Evolutionary conservation across 805 yeast genomes (phyloP).

Genomic region (Saturnispora galanensis): DNA sequence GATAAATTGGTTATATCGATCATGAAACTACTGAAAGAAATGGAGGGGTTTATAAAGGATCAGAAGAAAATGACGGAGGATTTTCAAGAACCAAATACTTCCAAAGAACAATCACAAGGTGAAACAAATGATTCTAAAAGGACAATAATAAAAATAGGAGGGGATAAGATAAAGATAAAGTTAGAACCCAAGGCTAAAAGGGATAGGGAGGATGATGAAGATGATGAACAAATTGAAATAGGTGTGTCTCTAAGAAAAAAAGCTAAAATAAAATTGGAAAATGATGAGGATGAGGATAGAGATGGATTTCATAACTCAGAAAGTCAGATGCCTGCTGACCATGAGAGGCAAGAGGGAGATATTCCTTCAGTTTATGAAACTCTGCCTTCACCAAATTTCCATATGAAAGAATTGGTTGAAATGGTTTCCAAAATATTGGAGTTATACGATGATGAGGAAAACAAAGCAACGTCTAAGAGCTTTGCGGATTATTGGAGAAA

Average conservation of each 20-base stretch:
- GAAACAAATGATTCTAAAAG: neutral
- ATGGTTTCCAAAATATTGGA: slow-evolving; percentile 16
- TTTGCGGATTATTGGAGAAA: slow-evolving; percentile 51
- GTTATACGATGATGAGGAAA: slow-evolving; percentile 36
- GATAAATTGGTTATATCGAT: neutral
- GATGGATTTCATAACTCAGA: neutral
- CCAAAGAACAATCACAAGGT: neutral
- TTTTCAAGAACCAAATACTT: neutral
- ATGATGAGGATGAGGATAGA: slow-evolving; percentile 6
- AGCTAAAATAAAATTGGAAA: slow-evolving; percentile 1
- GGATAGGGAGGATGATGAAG: slow-evolving; percentile 11
- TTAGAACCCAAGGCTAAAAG: neutral
- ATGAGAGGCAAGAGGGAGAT: slow-evolving; percentile 18
- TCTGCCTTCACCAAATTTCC: slow-evolving; percentile 4
- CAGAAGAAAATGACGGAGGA: neutral
- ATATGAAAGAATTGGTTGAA: slow-evolving; percentile 16
- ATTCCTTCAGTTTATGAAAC: slow-evolving; percentile 35
- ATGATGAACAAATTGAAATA: slow-evolving; percentile 4
- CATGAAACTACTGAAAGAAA: neutral
- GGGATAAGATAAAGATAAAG: slow-evolving; percentile 8
- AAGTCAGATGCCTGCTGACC: neutral
- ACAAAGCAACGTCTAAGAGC: slow-evolving; percentile 51
- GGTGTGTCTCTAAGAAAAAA: neutral
- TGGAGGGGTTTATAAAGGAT: neutral
- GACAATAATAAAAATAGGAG: slow-evolving; percentile 8